These are phyloP conservation scores for Nakazawaea pomicola DNA, from an alignment of 805 yeast genomes.

Conservation along the genomic window DNA sequence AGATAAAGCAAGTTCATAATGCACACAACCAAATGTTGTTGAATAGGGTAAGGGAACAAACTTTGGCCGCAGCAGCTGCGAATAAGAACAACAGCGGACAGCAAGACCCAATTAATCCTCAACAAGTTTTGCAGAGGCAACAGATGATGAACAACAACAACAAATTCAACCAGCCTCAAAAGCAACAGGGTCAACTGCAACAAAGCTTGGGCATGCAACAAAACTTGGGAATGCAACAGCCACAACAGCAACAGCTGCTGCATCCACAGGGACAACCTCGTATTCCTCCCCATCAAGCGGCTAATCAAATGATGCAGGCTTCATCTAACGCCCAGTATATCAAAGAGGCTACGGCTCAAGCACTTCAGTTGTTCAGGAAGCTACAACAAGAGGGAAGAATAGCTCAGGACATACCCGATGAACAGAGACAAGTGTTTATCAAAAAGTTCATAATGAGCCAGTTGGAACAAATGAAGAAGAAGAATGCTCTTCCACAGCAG, in stretches of 20 bases:
- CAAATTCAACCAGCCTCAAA: conserved; percentile 10
- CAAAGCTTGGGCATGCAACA: conserved; percentile 1
- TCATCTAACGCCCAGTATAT: conserved; percentile 19
- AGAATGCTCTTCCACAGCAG: conserved; percentile 5
- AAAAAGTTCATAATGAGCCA: conserved; percentile 27
- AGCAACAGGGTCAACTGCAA: conserved; percentile 16
- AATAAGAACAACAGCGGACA: conserved; percentile 16
- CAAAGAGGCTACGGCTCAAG: conserved; percentile 22
- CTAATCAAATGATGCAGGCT: conserved; percentile 21
- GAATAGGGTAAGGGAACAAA: conserved; percentile 32
- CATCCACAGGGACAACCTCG: conserved; percentile 15
- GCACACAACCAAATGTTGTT: conserved; percentile 55
- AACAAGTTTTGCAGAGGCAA: conserved; percentile 11
- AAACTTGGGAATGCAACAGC: conserved; percentile 2
- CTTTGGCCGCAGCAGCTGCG: conserved; percentile 16
- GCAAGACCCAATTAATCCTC: conserved; percentile 19
- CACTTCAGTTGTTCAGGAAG: conserved; percentile 27
- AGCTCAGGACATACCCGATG: conserved; percentile 25
- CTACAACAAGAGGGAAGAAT: conserved; percentile 28
- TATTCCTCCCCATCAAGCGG: conserved; percentile 14
- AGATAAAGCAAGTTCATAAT: conserved; percentile 62
- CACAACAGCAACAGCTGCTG: conserved; percentile 16
- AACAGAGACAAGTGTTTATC: conserved; percentile 29
- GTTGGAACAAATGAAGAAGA: conserved; percentile 11
- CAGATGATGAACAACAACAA: conserved; percentile 8